Conservation (phyloP, 2,329 filamentous ascomycete species). For the Hypoxylon rubiginosum region DNA sequence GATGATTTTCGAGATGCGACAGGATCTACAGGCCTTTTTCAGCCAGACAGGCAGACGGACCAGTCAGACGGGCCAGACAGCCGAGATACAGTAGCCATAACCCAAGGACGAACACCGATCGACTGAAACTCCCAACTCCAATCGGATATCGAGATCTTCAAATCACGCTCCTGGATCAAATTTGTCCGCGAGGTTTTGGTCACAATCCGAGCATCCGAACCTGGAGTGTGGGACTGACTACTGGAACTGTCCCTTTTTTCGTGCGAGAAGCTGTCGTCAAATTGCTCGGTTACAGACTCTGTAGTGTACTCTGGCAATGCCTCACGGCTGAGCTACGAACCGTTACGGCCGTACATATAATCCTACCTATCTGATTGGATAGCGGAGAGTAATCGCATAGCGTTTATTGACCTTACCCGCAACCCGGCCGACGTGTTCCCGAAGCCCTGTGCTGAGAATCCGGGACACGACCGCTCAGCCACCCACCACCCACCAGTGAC, state of each 20-base stretch:
- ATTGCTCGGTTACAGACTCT: constrained; percentile 13
- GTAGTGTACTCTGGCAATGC: constrained; percentile 4
- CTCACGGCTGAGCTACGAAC: constrained; percentile 12
- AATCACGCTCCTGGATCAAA: constrained; percentile 36
- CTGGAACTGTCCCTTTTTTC: background rate
- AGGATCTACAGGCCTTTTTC: constrained; percentile 20
- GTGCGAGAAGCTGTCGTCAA: constrained; percentile 10
- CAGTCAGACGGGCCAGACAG: background rate
- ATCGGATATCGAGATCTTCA: constrained; percentile 35
- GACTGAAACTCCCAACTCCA: constrained; percentile 29
- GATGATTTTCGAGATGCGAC: constrained; percentile 40
- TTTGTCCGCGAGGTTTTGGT: constrained; percentile 23
- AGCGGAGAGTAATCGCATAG: constrained; percentile 1
- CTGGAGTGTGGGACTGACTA: constrained; percentile 1
- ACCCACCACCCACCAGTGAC: background rate
- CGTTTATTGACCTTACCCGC: constrained; percentile 11
- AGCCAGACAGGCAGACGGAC: background rate
- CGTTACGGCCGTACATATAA: constrained; percentile 12
- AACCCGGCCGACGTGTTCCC: constrained; percentile 20
- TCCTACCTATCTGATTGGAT: constrained; percentile 25
- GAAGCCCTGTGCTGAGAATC: background rate
- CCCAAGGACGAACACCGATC: constrained; percentile 30
- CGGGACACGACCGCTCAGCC: constrained; percentile 14
- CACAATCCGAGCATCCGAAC: constrained; percentile 22
- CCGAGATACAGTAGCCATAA: constrained; percentile 13